phyloP scores from a whole-genome alignment of 2,329 filamentous ascomycete genomes.

The Neurospora sp. region DNA sequence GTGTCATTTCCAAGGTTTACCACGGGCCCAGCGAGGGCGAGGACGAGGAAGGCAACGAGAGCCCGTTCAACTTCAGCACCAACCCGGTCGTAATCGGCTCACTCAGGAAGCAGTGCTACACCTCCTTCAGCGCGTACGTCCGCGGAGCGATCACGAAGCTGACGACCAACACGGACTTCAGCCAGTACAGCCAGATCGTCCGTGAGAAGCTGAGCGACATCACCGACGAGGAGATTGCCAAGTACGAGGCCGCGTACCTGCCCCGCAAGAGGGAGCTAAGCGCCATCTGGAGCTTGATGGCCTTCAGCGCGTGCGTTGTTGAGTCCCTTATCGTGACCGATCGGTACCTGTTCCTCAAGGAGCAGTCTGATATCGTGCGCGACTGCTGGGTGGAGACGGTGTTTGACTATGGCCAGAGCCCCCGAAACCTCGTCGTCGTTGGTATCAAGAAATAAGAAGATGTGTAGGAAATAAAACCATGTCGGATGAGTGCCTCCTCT shows the following conservation, averaged over 20 bases:
- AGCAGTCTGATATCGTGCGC: conserved; percentile 60
- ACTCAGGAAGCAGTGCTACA: conserved; percentile 69
- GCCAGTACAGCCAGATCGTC: conserved; percentile 50
- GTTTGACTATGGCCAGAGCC: conserved; percentile 79
- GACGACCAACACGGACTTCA: conserved; percentile 44
- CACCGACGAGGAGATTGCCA: conserved; percentile 63
- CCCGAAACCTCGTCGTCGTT: conserved; percentile 85
- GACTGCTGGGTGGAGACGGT: conserved; percentile 87
- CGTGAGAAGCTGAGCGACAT: conserved; percentile 55
- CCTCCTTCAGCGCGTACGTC: conserved; percentile 65
- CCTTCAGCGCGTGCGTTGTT: conserved; percentile 80
- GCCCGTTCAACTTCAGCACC: conserved; percentile 37
- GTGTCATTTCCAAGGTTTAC: conserved; percentile 56
- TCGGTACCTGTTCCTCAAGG: conserved; percentile 75
- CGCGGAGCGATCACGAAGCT: conserved; percentile 73
- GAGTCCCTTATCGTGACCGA: conserved; percentile 88
- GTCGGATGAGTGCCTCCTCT: neutral
- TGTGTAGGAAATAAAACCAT: conserved; percentile 1
- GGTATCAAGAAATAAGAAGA: conserved; percentile 55
- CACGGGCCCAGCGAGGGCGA: conserved; percentile 27
- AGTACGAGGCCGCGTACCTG: conserved; percentile 56
- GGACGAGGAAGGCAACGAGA: conserved; percentile 9
- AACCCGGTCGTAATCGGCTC: conserved; percentile 81
- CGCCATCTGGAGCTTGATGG: conserved; percentile 90
- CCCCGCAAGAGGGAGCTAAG: conserved; percentile 70